Base-by-base conservation (phyloP, 352 stramenopile genomes). In the Globisporangium cystogenes region DNA sequence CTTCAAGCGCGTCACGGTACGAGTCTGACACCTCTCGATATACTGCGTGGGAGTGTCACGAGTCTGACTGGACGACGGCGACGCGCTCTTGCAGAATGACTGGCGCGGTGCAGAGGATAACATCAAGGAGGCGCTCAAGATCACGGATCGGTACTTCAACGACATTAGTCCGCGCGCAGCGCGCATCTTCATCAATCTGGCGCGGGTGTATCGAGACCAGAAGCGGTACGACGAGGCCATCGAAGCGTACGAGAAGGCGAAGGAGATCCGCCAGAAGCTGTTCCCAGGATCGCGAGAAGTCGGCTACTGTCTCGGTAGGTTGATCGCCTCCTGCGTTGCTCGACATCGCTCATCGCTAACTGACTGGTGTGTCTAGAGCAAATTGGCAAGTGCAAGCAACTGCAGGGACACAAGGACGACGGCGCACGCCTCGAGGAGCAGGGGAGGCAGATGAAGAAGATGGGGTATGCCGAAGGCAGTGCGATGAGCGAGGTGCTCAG, bases 121-220 rank as follows among this genome's bases (percentile, higher is more conserved):
- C 29, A 82, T 90, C 48, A 84, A 86, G 53, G 79, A 93, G 58
- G 82, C 82, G 14, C 50, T 93, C 10, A 69, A 79, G 57, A 88
- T 93, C 59, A 88, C 74, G 12, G 68, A 90, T 51, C 64, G 80
- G 14, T 90, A 90, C 52, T 90, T 89, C 40, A 84, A 80, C 26
- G 78, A 85, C 44, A 83, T 81, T n/a, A 90, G 75, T 51, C 77
- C 79, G 18, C 72, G 80, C 29, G 72, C 80, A 2, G 76, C 79
- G 10, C 65, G 77, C 21, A 90, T 87, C 39, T 86, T 79, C 48
- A 84, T 93, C 51, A 93, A 93, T 58, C 53, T 93, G 7, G 82
- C 71, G 4, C 71, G 80, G 39, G 74, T 93, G 20, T 87, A 90
- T 60, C 81, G 79, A 29, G 82, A 90, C 47, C 82, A 89, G 64